Conservation (phyloP, 148 eudicot genomes). For the Amaranthus hypochondriacus region DNA sequence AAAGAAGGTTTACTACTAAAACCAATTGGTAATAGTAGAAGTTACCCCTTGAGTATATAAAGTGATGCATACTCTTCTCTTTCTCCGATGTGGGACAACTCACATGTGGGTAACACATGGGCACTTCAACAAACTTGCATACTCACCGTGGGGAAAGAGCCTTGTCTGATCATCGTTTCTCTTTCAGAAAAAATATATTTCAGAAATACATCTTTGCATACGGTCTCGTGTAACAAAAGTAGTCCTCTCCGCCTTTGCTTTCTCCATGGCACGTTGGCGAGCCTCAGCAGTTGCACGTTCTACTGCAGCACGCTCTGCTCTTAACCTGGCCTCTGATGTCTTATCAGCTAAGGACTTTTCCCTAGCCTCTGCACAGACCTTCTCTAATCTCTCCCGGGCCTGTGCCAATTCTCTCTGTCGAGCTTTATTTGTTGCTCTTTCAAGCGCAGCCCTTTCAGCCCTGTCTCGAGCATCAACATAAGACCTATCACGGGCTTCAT, state of each 20-base stretch:
- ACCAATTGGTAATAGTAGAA: too few species aligned
- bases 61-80: too few species aligned
- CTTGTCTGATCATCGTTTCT: constrained; percentile 53
- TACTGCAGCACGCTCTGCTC: constrained; percentile 87
- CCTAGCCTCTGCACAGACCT: constrained; percentile 69
- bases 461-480: constrained; percentile 59
- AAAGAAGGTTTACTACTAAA: too few species aligned
- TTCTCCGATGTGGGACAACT: too few species aligned
- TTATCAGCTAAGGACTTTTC: constrained; percentile 48
- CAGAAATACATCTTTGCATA: constrained; percentile 53
- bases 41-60: too few species aligned
- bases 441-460: constrained; percentile 65
- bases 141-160: constrained; percentile 69
- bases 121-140: background rate
- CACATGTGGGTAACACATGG: too few species aligned
- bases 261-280: constrained; percentile 67
- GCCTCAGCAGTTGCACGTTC: constrained; percentile 85
- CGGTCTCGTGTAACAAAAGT: constrained; percentile 45
- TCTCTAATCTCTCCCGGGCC: constrained; percentile 81
- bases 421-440: constrained; percentile 66
- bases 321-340: constrained; percentile 59
- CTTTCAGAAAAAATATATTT: constrained; percentile 46
- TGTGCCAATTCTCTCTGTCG: constrained; percentile 72
- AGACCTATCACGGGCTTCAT: constrained; percentile 70
- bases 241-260: constrained; percentile 61